A percentile compares a stretch with the other conserved stretches of the same genome.
Conservation (phyloP, 208 protist genomes). For the Angomonas deanei region DNA sequence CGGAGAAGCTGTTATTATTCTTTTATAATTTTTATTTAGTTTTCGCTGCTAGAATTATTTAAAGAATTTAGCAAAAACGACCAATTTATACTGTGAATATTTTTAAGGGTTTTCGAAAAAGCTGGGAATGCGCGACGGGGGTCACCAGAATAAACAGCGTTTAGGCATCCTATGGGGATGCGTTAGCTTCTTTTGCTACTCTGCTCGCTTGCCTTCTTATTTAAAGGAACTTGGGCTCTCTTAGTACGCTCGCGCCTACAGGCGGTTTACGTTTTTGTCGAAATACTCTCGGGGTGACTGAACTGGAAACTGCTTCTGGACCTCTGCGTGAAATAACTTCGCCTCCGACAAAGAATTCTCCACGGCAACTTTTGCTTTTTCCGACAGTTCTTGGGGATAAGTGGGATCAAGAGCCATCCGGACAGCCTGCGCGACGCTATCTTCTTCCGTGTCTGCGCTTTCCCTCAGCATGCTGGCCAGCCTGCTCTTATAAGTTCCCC, state of each 20-base stretch:
- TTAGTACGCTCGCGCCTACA: not conserved
- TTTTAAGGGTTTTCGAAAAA: too few relatives aligned
- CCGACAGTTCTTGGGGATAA: constrained; percentile 64
- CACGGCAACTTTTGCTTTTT: constrained; percentile 27
- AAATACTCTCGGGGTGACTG: constrained; percentile 66
- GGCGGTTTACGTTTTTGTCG: constrained; percentile 11
- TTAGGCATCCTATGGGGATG: too few relatives aligned
- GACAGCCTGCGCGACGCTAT: constrained; percentile 72
- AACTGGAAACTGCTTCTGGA: constrained; percentile 24
- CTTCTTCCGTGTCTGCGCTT: constrained; percentile 62
- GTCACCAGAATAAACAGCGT: too few relatives aligned
- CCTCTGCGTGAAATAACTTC: constrained; percentile 52
- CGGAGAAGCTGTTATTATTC: too few relatives aligned
- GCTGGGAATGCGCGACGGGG: too few relatives aligned
- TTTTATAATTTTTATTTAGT: not conserved
- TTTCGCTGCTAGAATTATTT: not conserved
- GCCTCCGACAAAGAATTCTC: constrained; percentile 37
- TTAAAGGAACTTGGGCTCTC: too few relatives aligned
- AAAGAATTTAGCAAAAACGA: too few relatives aligned
- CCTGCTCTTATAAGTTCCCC: constrained; percentile 78
- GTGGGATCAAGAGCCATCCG: constrained; percentile 82
- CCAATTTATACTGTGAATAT: too few relatives aligned
- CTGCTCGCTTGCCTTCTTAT: too few relatives aligned
- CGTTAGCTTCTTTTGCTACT: too few relatives aligned
- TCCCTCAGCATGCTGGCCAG: constrained; percentile 71